These are phyloP conservation scores for Tuber melanosporum DNA, from an alignment of 495 filamentous ascomycete species.

Conservation along the genomic window DNA sequence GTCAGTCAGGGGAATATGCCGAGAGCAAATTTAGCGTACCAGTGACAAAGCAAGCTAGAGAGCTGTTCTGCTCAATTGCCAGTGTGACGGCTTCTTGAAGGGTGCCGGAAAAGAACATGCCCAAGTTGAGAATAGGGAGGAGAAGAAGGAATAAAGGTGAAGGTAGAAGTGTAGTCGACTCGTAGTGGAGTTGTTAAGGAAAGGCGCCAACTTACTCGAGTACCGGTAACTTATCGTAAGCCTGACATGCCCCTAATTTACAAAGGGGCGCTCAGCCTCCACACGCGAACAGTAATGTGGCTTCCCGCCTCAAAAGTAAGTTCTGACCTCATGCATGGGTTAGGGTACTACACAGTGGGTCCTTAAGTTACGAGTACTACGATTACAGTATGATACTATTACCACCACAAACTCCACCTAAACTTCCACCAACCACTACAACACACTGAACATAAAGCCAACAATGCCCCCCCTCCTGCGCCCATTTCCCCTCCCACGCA, in stretches of 20 bases:
- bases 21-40: slow-evolving; percentile 44
- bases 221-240: not conserved
- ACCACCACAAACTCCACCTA: not conserved
- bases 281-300: not conserved
- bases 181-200: not conserved
- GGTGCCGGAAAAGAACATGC: slow-evolving; percentile 72
- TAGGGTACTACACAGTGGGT: not conserved
- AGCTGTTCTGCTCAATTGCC: slow-evolving; percentile 60
- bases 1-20: slow-evolving; percentile 13
- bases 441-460: not conserved
- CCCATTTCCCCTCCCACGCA: slow-evolving; percentile 34
- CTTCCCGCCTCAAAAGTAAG: not conserved
- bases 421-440: not conserved
- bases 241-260: not conserved
- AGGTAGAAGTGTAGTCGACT: not conserved
- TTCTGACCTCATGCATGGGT: not conserved
- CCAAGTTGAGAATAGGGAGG: slow-evolving; percentile 10
- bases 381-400: not conserved
- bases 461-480: slow-evolving; percentile 26
- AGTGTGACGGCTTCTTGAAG: slow-evolving; percentile 69
- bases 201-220: not conserved
- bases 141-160: not conserved
- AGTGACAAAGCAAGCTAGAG: slow-evolving; percentile 64
- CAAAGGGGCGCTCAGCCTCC: not conserved
- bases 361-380: not conserved